Percentiles rank a stretch among this genome's conserved stretches.
These are phyloP conservation scores for Metschnikowia corniflorae DNA, from an alignment of 805 yeast species.

Conservation along the genomic window DNA sequence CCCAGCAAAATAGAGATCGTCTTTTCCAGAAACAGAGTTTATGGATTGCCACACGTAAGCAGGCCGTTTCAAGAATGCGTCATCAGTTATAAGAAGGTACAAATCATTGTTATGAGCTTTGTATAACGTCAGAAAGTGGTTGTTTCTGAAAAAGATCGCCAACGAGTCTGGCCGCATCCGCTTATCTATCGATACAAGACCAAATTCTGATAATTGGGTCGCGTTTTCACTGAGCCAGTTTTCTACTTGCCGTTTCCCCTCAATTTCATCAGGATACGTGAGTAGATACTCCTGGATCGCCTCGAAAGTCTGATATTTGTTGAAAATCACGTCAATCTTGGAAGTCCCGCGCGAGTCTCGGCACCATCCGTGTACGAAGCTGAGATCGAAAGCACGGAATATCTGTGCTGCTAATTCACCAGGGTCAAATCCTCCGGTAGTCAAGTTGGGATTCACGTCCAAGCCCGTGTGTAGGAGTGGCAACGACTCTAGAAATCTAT, in stretches of 20 bases:
- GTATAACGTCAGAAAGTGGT: slow-evolving; percentile 76
- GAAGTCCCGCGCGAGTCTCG: slow-evolving; percentile 15
- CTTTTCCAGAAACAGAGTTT: slow-evolving; percentile 59
- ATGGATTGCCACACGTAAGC: slow-evolving; percentile 78
- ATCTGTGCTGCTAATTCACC: slow-evolving; percentile 51
- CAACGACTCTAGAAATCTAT: slow-evolving; percentile 47
- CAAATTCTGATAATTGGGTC: slow-evolving; percentile 73
- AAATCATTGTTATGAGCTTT: slow-evolving; percentile 48
- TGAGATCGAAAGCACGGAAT: slow-evolving; percentile 56
- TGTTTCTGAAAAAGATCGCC: slow-evolving; percentile 80
- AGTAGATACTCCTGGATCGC: slow-evolving; percentile 56
- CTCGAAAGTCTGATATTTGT: slow-evolving; percentile 40
- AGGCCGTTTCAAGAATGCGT: slow-evolving; percentile 47
- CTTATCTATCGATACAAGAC: slow-evolving; percentile 47
- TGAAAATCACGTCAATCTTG: slow-evolving; percentile 14
- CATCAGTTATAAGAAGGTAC: slow-evolving; percentile 70
- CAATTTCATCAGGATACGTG: slow-evolving; percentile 7
- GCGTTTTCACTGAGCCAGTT: slow-evolving; percentile 54
- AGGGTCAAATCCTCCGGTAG: slow-evolving; percentile 47
- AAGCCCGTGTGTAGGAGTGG: slow-evolving; percentile 71
- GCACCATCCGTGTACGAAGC: slow-evolving; percentile 83
- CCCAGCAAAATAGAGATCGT: slow-evolving; percentile 70
- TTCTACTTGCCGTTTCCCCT: slow-evolving; percentile 19
- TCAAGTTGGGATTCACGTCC: slow-evolving; percentile 64
- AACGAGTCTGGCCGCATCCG: slow-evolving; percentile 50